Base-by-base conservation (phyloP, 2,329 filamentous ascomycete species). In the Ceratocystis harringtonii region DNA sequence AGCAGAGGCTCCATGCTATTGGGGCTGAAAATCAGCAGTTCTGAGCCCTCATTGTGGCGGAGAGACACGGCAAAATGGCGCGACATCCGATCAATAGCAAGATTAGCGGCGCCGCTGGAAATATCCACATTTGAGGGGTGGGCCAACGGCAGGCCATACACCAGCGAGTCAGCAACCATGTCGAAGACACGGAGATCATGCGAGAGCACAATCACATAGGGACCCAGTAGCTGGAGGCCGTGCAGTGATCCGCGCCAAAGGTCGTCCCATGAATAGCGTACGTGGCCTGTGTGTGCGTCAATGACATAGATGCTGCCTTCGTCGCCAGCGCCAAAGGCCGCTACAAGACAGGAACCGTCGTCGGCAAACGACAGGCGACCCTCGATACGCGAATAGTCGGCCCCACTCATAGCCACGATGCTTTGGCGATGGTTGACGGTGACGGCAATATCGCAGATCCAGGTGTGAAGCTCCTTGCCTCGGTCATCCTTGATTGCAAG, bases 311-410 rank as follows among this genome's bases (percentile, higher is more conserved):
- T 79, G 17, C 85, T 78, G 4, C 85, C 84, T 4, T 81, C 77
- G 61, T 83, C 79, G 8, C 76, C 72, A 36, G 77, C 76, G 41
- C 80, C 81, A 69, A 80, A 82, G 3, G 84, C 84, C 61, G 85
- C 84, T 62, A 90, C 90, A n/a, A 95, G 77, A 1, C 89, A 83
- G 12, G 90, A 95, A 1, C 89, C 90, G 72, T 96, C 91, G 68
- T 89, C 84, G 0, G 91, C 95, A 72, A 89, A 96, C 28, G 85
- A 79, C 50, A 96, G 74, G 57, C 82, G 84, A 15, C 88, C 89
- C 66, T 84, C 81, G 12, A 75, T 74, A 17, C 73, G 68, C 15
- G 71, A 69, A n/a, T 70, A 69, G 19, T 71, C 70, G 12, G 67
- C 64, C n/a, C 67, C 67, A 5, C 70, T 69, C 10, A 73, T 73